These are phyloP conservation scores for Fusarium neocosmosporiellum DNA, from an alignment of 2,329 filamentous ascomycete genomes.

Conservation along the genomic window DNA sequence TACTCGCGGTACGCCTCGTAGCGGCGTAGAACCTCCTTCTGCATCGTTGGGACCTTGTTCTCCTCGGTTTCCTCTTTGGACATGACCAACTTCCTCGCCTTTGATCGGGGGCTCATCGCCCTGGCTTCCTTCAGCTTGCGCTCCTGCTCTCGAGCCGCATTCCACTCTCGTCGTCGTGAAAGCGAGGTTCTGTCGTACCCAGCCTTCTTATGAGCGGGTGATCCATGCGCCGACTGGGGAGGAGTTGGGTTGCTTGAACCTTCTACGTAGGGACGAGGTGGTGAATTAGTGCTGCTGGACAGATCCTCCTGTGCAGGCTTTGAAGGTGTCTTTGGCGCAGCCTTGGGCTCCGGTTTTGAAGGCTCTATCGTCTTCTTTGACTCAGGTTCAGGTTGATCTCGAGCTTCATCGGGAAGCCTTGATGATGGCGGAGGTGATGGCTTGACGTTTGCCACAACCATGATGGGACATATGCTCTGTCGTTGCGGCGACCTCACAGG, in stretches of 20 bases:
- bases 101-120: constrained; percentile 30
- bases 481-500: constrained; percentile 28
- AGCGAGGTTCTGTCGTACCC: constrained; percentile 46
- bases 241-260: constrained; percentile 44
- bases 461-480: constrained; percentile 50
- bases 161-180: constrained; percentile 50
- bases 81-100: constrained; percentile 33
- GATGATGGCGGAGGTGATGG: constrained; percentile 41
- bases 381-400: background rate
- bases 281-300: constrained; percentile 14
- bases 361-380: background rate
- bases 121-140: constrained; percentile 38
- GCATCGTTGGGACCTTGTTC: constrained; percentile 32
- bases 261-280: constrained; percentile 24
- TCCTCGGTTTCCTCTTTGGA: constrained; percentile 42
- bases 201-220: constrained; percentile 40
- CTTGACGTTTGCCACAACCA: constrained; percentile 54
- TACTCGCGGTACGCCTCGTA: constrained; percentile 56
- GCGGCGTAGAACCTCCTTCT: constrained; percentile 51
- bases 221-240: constrained; percentile 45
- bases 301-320: background rate
- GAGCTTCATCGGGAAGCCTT: background rate
- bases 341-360: constrained; percentile 13
- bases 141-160: constrained; percentile 43
- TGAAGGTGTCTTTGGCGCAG: background rate